Base-by-base conservation (phyloP, 1,284 basidiomycete genomes). In the Rhodotorula glutinis region DNA sequence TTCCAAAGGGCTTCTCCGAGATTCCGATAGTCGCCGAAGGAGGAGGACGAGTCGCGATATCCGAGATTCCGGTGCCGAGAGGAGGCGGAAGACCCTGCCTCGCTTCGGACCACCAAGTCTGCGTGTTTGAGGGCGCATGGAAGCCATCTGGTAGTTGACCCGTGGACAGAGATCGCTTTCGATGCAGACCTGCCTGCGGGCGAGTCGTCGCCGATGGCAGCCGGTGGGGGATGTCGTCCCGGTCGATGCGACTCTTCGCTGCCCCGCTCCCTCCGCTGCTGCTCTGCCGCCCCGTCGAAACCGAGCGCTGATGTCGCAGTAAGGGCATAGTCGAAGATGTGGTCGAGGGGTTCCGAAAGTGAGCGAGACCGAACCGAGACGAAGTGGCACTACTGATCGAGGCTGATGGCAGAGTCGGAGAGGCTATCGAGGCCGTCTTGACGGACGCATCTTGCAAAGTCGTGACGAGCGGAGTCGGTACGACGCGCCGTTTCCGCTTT, bases 1-100 rank as follows among this genome's bases (percentile, higher is more conserved):
- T 40, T 19, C n/a, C 27, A 60, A 66, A 52, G 25, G 56, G 60
- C 14, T 25, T 25, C n/a, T 38, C 25, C 9, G 43, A 38, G 33
- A 11, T 11, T 38, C 17, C 43, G 43, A 16, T 5, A 9, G 33
- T 44, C 43, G 43, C 43, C 43, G 43, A 44, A 5, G 43, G 43
- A 16, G 43, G 43, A 16, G 43, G 14, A 16, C 43, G 43, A 16
- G 43, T 44, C 43, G 43, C 43, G 17, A 44, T 44, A 7, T 44
- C 43, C 43, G 43, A 44, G 43, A 16, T 16, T 7, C 21, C 43
- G 33, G 33, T 11, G 33, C 27, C 10, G 46, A 14, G 19, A 21
- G 16, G 19, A 21, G 16, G 44, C 49, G n/a, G 10, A 27, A 11
- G 51, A 30, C 52, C 19, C 19, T 27, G n/a, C 23, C n/a, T 27